A percentile compares a stretch with the other conserved stretches of the same genome.
Evolutionary conservation across 2,329 filamentous ascomycete genomes (phyloP).

Genomic region (Paraphoma sp.): DNA sequence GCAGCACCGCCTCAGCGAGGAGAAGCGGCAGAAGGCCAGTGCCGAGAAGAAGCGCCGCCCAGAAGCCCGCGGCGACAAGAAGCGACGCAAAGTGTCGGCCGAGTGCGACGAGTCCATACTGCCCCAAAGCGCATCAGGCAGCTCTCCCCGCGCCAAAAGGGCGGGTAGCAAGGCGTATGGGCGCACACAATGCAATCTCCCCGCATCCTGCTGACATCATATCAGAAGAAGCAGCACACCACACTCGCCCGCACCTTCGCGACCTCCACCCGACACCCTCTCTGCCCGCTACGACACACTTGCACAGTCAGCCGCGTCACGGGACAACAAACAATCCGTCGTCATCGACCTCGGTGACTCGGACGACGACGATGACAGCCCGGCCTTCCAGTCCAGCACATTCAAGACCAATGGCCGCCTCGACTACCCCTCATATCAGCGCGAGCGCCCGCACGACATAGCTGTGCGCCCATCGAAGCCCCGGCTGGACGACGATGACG

Average conservation of each 20-base stretch:
- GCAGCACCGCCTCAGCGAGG: conserved; percentile 40
- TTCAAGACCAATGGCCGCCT: conserved; percentile 1
- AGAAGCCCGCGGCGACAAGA: conserved; percentile 1
- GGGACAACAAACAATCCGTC: conserved; percentile 14
- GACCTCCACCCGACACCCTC: conserved; percentile 27
- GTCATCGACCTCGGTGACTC: conserved; percentile 36
- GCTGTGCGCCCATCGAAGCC: conserved; percentile 11
- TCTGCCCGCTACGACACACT: conserved; percentile 39
- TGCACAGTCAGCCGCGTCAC: conserved; percentile 22
- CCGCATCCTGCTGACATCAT: not conserved
- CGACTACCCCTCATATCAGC: not conserved
- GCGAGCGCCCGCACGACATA: conserved; percentile 6
- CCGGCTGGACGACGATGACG: conserved; percentile 33
- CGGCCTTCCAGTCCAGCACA: conserved; percentile 11
- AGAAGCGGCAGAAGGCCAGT: conserved; percentile 10
- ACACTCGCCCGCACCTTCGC: conserved; percentile 24
- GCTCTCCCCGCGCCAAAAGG: conserved; percentile 10
- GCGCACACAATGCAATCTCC: not conserved
- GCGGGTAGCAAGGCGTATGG: conserved; percentile 25
- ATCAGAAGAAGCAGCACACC: conserved; percentile 36
- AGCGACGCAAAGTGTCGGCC: conserved; percentile 30
- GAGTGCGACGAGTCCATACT: conserved; percentile 18
- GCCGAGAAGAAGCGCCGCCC: not conserved
- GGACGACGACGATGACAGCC: conserved; percentile 26
- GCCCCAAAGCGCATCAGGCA: conserved; percentile 12